Conservation (phyloP, 2,329 filamentous ascomycete genomes). For the Fusarium sp. region DNA sequence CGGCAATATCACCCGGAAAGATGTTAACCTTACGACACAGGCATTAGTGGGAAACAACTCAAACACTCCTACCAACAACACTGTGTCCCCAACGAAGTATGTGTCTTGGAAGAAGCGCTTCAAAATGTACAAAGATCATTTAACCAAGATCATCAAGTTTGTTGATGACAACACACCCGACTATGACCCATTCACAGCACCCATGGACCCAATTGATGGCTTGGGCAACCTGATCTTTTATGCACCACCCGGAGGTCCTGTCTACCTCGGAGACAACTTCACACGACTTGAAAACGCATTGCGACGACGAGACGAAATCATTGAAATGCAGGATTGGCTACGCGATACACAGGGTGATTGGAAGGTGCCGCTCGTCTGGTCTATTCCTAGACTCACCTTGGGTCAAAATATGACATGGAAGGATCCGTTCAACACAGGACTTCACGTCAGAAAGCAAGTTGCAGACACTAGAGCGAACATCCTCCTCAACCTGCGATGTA, state of each 20-base stretch:
- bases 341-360: background rate
- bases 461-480: constrained; percentile 52
- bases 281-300: background rate
- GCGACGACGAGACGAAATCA: constrained; percentile 4
- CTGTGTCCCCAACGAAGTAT: background rate
- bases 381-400: constrained; percentile 13
- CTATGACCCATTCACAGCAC: background rate
- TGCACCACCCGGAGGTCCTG: constrained; percentile 38
- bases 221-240: constrained; percentile 47
- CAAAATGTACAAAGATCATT: background rate
- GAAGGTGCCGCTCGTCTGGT: constrained; percentile 32
- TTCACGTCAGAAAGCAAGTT: constrained; percentile 46
- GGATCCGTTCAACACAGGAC: constrained; percentile 20
- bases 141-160: background rate
- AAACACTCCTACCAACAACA: background rate
- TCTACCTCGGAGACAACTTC: constrained; percentile 25
- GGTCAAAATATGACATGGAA: constrained; percentile 14
- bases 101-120: background rate
- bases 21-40: too few relatives aligned
- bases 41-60: background rate
- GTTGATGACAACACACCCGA: background rate
- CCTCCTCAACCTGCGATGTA: constrained; percentile 66
- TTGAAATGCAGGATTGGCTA: constrained; percentile 4
- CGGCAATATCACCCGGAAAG: background rate
- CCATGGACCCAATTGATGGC: constrained; percentile 43